Evolutionary conservation across 2,329 filamentous ascomycete genomes (phyloP), one percentile per base, ranked within the genome.

Genomic region (Exutisphaerella laricina): DNA sequence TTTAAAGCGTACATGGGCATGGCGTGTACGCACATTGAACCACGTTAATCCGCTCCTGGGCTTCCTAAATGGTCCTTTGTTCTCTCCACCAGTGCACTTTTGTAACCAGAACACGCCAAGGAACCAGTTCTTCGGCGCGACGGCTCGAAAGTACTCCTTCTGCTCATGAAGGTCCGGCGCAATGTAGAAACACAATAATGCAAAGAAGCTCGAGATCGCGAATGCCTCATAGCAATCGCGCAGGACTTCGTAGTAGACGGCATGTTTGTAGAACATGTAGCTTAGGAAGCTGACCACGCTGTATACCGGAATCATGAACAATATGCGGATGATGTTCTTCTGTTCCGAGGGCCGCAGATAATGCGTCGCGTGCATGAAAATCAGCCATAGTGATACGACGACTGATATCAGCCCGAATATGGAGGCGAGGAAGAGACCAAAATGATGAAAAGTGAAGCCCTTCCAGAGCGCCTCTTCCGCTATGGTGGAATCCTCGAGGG

Each of bases 211-310:
- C 21, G 85, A 82, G 51, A 94, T 89, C 44, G 86, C 85, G 58
- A 94, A 90, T 8, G 88, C 86, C 68, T 94, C 88, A 64, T 94
- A 94, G 66, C 85, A 90, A 62, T 92, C 84, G 57, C 84, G 80
- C 31, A 90, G 70, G 39, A 92, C 81, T 58, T 86, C 76, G 62
- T 84, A 92, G 68, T 94, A 94, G 43, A 92, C 78, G 36, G 83
- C 79, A 58, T 88, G 77, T 62, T 75, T 78, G 70, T 92, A 90
- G 68, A 77, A 88, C 53, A 76, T 72, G 55, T 87, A 79, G 46
- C 80, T 81, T 26, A 90, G 73, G 60, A 85, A 85, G 23, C 84
- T 81, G 14, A 88, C 81, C 28, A 80, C 71, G 38, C 83, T 74
- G 64, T 94, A 94, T 48, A 94, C 73, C 28, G 88, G 88, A 37